A percentile compares a stretch with the other conserved stretches of the same genome.
phyloP scores from a whole-genome alignment of 345 rosid species.

The Erodium maritimum region DNA sequence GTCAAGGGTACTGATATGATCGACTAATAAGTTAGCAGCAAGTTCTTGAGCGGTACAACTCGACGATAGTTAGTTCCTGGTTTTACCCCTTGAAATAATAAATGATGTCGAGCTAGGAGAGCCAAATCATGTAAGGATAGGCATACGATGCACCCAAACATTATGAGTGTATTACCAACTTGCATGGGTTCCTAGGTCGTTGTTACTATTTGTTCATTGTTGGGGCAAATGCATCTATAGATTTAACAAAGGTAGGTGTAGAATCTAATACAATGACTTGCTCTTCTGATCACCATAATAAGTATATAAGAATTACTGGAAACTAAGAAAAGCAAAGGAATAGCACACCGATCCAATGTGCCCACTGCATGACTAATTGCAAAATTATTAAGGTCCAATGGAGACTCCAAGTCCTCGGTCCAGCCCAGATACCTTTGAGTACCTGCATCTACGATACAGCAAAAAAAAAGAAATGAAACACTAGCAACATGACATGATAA shows the following conservation, averaged over 20 bases:
- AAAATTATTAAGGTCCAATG: slow-evolving; percentile 67
- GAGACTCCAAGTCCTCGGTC: slow-evolving; percentile 41
- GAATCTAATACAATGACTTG: background rate
- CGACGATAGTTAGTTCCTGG: too few species aligned
- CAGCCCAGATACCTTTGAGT: slow-evolving; percentile 56
- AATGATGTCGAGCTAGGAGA: too few species aligned
- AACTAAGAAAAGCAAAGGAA: slow-evolving; percentile 4
- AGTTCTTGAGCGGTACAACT: too few species aligned
- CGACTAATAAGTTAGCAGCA: too few species aligned
- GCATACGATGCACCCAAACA: background rate
- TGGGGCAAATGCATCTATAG: background rate
- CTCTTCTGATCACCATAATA: background rate
- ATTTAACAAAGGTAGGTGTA: background rate
- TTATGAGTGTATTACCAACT: background rate
- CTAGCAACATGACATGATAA: background rate
- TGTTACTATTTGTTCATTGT: too few species aligned
- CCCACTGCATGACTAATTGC: slow-evolving; percentile 72
- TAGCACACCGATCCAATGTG: slow-evolving; percentile 77
- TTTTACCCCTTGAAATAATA: too few species aligned
- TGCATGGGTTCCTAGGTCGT: background rate
- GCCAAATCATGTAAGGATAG: too few species aligned
- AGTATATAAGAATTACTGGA: background rate
- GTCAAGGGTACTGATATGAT: too few species aligned
- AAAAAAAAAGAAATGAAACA: background rate
- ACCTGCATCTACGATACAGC: slow-evolving; percentile 18